These are phyloP conservation scores for Microascus cirrosus DNA, from an alignment of 2,329 filamentous ascomycete species.

Conservation along the genomic window DNA sequence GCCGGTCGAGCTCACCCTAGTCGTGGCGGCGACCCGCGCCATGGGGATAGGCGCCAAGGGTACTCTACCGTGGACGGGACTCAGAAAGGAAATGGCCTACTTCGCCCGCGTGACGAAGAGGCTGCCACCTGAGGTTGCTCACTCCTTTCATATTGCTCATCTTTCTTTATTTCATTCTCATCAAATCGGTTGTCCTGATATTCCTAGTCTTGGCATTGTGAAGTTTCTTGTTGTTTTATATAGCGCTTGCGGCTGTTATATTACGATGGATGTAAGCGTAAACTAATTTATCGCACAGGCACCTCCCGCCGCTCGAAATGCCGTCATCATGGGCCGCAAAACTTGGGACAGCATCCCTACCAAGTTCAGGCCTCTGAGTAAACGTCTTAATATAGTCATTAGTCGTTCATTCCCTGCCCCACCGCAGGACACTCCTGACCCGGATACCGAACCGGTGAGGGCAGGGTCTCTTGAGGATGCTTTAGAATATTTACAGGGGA, in stretches of 20 bases:
- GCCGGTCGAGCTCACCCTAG: slow-evolving; percentile 62
- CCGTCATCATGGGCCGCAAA: slow-evolving; percentile 94
- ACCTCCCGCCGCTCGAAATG: slow-evolving; percentile 39
- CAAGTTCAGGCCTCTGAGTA: slow-evolving; percentile 67
- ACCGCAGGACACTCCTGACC: slow-evolving; percentile 6
- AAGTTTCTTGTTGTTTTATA: too few species aligned
- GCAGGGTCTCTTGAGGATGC: slow-evolving; percentile 48
- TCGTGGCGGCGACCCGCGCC: slow-evolving; percentile 81
- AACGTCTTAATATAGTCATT: slow-evolving; percentile 73
- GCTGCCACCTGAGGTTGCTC: slow-evolving; percentile 26
- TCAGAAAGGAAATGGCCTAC: slow-evolving; percentile 88
- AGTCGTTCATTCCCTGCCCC: slow-evolving; percentile 33
- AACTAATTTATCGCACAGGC: slow-evolving; percentile 11
- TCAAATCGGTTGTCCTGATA: neutral
- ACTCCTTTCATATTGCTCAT: neutral
- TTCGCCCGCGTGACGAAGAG: slow-evolving; percentile 84
- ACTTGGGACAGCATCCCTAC: slow-evolving; percentile 87
- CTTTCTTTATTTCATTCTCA: neutral
- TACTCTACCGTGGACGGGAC: slow-evolving; percentile 75
- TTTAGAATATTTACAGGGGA: slow-evolving; percentile 30
- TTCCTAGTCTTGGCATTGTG: too few species aligned
- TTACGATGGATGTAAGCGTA: neutral
- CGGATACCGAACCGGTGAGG: slow-evolving; percentile 36
- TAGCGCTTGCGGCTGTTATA: neutral
- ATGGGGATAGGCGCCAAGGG: slow-evolving; percentile 82